Conservation (phyloP, 2,329 filamentous ascomycete species). For the Sphaceloma murrayae region DNA sequence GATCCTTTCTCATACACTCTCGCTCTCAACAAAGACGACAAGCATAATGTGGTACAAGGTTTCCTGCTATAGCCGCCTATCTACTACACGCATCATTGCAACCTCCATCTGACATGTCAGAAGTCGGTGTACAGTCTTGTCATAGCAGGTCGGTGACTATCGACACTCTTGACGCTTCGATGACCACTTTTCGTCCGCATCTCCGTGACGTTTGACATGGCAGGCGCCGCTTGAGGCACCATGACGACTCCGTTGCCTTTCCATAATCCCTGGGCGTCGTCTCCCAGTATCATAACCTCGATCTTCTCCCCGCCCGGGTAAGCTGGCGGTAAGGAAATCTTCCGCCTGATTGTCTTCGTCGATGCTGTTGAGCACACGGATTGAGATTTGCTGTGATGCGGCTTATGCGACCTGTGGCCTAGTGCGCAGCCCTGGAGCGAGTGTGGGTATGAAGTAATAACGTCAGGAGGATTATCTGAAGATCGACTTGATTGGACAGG, state of each 20-base stretch:
- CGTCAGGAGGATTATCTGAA: no score
- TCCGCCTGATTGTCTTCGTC: not conserved
- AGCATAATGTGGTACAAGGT: no score
- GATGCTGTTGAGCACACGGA: not conserved
- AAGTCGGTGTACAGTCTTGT: conserved; percentile 11
- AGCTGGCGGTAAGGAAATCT: conserved; percentile 11
- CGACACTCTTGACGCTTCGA: conserved; percentile 5
- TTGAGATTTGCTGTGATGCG: conserved; percentile 3
- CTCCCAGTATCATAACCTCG: conserved; percentile 8
- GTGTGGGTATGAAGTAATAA: no score
- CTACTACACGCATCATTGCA: no score
- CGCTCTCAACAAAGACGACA: no score
- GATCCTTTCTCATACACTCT: no score
- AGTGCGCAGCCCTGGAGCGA: no score
- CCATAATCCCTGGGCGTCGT: conserved; percentile 2
- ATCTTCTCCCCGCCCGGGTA: conserved; percentile 10
- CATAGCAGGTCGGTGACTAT: not conserved
- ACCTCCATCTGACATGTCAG: not conserved
- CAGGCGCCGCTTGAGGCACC: not conserved
- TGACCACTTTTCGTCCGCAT: not conserved
- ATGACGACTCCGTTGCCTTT: conserved; percentile 13
- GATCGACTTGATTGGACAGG: not conserved
- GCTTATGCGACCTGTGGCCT: not conserved
- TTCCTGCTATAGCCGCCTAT: no score
- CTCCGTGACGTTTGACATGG: not conserved